phyloP scores from a whole-genome alignment of 2,329 filamentous ascomycete genomes.

The Aspergillus fructus region DNA sequence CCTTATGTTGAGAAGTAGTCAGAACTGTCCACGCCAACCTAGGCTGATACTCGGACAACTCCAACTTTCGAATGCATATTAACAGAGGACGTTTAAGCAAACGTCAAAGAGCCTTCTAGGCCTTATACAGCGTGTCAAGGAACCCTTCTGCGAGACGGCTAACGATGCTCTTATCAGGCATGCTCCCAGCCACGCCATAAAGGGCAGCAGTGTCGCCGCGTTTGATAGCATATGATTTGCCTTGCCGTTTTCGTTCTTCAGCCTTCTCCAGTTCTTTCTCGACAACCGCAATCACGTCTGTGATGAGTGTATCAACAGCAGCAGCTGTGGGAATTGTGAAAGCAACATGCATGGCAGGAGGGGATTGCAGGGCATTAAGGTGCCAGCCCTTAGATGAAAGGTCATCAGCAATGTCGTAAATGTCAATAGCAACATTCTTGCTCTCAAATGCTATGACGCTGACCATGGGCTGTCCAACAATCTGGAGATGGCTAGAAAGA shows the following conservation, averaged over 20 bases:
- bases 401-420: slow-evolving; percentile 90
- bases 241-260: slow-evolving; percentile 63
- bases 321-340: slow-evolving; percentile 84
- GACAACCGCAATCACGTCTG: slow-evolving; percentile 63
- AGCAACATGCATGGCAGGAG: slow-evolving; percentile 88
- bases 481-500: slow-evolving; percentile 69
- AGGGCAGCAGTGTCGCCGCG: slow-evolving; percentile 75
- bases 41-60: background rate
- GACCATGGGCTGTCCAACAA: slow-evolving; percentile 83
- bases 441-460: slow-evolving; percentile 86
- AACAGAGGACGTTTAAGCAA: slow-evolving; percentile 10
- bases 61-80: slow-evolving; percentile 12
- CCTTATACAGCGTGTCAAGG: slow-evolving; percentile 89
- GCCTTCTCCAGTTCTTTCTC: slow-evolving; percentile 77
- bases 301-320: slow-evolving; percentile 75
- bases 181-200: slow-evolving; percentile 90
- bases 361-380: slow-evolving; percentile 87
- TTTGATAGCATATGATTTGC: slow-evolving; percentile 53
- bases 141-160: slow-evolving; percentile 88
- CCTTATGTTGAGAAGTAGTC: slow-evolving; percentile 9
- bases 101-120: slow-evolving; percentile 44
- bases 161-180: slow-evolving; percentile 95
- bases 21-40: background rate
- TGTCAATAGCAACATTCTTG: slow-evolving; percentile 68
- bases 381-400: slow-evolving; percentile 90